Base-by-base conservation (phyloP, 805 yeast species). In the Candida bentonensis region DNA sequence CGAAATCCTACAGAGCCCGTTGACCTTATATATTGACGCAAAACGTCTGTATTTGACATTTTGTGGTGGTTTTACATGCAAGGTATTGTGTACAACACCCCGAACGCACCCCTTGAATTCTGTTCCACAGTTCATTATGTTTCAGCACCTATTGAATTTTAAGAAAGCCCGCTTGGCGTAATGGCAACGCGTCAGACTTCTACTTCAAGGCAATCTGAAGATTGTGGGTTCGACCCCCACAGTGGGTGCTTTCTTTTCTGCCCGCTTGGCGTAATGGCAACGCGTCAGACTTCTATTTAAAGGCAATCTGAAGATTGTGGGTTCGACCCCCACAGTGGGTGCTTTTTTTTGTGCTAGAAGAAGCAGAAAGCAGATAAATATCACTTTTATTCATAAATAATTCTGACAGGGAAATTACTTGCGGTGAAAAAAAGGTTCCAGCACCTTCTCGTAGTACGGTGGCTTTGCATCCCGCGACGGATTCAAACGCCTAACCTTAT, bases 401-500 rank as follows among this genome's bases (percentile, higher is more conserved):
- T 30, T 9, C 36, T 13, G 20, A 4, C n/a, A 11, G 17, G 7
- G 13, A 11, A 11, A 11, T 15, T 21, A 40, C 3, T 30, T 39
- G 23, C 65, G 51, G 43, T 54, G 45, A 45, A 61, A 54, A 45
- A 60, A 56, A 2, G 64, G 63, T 46, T 53, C 44, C 40, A 56
- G 53, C 22, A 53, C 42, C 4, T 44, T 53, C 15, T 54, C 64
- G 13, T 70, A 62, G 55, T 78, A 78, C 4, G 76, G 73, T 4
- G 88, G 80, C 53, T 78, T 76, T 47, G 75, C 67, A 3, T 59
- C 57, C 23, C 34, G 11, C 34, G 55, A 49, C 13, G 64, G 59
- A 42, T 66, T 58, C 15, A 78, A 76, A 46, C 75, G 76, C 55
- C 74, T 76, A 47, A 78, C 78, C 44, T 67, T 65, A 26, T 56